phyloP scores from a whole-genome alignment of 2,329 filamentous ascomycete species.

The Epichloe glyceriae region DNA sequence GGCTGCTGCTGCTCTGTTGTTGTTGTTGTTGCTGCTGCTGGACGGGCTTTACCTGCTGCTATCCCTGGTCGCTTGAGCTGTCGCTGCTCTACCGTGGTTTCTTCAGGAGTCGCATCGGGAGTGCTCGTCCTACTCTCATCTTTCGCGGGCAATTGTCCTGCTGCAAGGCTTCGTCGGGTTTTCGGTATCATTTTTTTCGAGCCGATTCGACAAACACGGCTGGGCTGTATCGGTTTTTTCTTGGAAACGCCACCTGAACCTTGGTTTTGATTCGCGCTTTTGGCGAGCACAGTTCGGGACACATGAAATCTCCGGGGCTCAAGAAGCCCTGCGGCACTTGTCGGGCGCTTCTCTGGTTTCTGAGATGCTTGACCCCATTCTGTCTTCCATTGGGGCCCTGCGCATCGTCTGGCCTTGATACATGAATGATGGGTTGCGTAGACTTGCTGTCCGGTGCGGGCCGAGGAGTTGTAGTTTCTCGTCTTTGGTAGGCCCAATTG shows the following conservation, averaged over 20 bases:
- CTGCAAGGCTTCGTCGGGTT: conserved; percentile 10
- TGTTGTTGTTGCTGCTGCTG: conserved; percentile 4
- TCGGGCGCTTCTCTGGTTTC: neutral
- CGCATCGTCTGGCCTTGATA: conserved; percentile 27
- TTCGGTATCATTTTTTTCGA: conserved; percentile 20
- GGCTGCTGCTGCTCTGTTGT: conserved; percentile 7
- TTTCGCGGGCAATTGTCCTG: conserved; percentile 3
- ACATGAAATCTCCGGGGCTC: conserved; percentile 44
- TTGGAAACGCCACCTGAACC: conserved; percentile 24
- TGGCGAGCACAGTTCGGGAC: conserved; percentile 32
- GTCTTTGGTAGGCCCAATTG: conserved; percentile 44
- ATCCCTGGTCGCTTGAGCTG: conserved; percentile 22
- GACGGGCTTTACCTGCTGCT: conserved; percentile 12
- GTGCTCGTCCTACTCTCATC: neutral
- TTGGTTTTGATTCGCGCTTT: conserved; percentile 11
- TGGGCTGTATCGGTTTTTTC: conserved; percentile 25
- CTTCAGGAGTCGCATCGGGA: conserved; percentile 1
- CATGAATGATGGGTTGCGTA: conserved; percentile 32
- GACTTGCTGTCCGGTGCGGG: conserved; percentile 1
- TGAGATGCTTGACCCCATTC: conserved; percentile 2
- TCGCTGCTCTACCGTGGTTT: conserved; percentile 10
- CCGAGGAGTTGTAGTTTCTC: conserved; percentile 21
- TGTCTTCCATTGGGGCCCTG: conserved; percentile 6
- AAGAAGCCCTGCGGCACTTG: conserved; percentile 2
- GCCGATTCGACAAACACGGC: conserved; percentile 44